A percentile compares a stretch with the other conserved stretches of the same genome.
Evolutionary conservation across 352 stramenopile genomes (phyloP).

Genomic region (Aphanomyces invadans): DNA sequence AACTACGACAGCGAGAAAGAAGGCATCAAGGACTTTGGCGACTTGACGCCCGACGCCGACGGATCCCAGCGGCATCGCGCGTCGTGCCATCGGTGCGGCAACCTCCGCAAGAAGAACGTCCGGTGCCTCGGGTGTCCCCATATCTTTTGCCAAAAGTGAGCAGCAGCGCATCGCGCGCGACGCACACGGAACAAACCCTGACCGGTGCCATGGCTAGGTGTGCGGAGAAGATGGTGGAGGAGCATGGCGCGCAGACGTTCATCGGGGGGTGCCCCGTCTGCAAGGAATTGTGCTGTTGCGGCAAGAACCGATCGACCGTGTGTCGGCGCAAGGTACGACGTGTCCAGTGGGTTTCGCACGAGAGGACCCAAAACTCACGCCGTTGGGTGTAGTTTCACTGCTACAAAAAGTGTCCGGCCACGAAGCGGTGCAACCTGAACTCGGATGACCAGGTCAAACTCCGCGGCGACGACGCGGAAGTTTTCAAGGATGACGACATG

Average conservation of each 20-base stretch:
- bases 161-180: no score
- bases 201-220: no score
- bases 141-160: conserved; percentile 86
- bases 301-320: conserved; percentile 67
- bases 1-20: not conserved
- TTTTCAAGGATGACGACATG: conserved; percentile 11
- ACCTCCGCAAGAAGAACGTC: conserved; percentile 84
- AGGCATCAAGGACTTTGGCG: conserved; percentile 12
- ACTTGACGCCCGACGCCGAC: conserved; percentile 21
- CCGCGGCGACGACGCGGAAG: not conserved
- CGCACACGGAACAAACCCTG: no score
- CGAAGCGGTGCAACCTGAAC: conserved; percentile 40
- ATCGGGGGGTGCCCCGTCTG: conserved; percentile 74
- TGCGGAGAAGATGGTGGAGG: conserved; percentile 83
- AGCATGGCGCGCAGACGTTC: conserved; percentile 72
- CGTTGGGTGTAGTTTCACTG: conserved; percentile 60
- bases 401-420: conserved; percentile 86
- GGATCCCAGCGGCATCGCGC: conserved; percentile 46
- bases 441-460: not conserved
- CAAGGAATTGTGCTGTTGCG: conserved; percentile 83
- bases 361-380: no score
- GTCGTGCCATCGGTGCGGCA: conserved; percentile 82
- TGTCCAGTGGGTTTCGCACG: no score
- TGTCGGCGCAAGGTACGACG: conserved; percentile 53
- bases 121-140: conserved; percentile 74